phyloP scores from a whole-genome alignment of 495 filamentous ascomycete genomes.

The Lophium mytilinum region DNA sequence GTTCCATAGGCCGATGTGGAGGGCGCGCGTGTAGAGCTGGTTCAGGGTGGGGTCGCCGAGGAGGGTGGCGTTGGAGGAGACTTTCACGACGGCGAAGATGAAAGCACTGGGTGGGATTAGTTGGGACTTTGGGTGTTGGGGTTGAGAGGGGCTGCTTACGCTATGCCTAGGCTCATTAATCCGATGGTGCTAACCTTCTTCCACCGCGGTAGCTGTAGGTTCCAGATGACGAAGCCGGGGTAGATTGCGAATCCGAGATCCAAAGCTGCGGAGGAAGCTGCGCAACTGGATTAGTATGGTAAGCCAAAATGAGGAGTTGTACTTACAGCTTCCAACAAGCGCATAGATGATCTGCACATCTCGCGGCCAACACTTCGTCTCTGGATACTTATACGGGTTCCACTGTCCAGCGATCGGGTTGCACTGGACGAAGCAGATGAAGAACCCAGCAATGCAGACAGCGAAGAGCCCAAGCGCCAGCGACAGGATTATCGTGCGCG shows the following conservation, averaged over 20 bases:
- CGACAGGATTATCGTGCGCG: not conserved
- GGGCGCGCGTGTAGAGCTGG: not conserved
- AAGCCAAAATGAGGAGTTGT: not conserved
- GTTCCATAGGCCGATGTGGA: conserved; percentile 3
- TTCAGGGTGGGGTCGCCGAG: not conserved
- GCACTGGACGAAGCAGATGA: conserved; percentile 5
- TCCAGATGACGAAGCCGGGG: conserved; percentile 5
- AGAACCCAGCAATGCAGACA: not conserved
- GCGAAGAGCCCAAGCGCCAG: not conserved
- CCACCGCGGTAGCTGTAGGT: not conserved
- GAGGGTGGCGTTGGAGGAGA: not conserved
- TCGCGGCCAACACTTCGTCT: conserved; percentile 4
- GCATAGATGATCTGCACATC: conserved; percentile 3
- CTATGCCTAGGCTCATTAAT: conserved; percentile 3
- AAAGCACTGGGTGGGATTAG: not conserved
- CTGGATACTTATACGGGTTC: conserved; percentile 6
- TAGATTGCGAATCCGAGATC: conserved; percentile 3
- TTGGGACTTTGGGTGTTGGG: not conserved
- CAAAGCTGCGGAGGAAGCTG: not conserved
- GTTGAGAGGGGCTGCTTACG: too few relatives aligned
- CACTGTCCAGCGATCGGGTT: conserved; percentile 3
- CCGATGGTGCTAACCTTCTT: conserved; percentile 6
- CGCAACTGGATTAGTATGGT: not conserved
- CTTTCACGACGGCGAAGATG: conserved; percentile 1
- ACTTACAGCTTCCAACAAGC: conserved; percentile 4